Conservation (phyloP, 176 grass and related monocot species). For the Urochloa ruziziensis region DNA sequence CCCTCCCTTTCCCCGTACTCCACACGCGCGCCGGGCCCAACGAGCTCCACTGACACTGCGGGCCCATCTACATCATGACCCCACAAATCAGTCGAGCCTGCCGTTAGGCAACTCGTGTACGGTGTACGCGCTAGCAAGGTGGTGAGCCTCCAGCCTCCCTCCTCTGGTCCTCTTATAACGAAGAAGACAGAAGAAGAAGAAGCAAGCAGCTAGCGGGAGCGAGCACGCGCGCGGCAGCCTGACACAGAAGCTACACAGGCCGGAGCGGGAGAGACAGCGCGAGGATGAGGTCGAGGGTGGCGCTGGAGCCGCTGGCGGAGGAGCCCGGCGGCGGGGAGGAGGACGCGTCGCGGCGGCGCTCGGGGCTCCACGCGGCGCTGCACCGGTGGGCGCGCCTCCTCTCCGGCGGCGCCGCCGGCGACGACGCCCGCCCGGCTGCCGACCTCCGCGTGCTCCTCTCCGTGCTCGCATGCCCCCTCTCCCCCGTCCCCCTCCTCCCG, state of each 20-base stretch:
- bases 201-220: constrained; percentile 1
- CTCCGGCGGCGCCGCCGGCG: constrained; percentile 44
- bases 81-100: not conserved
- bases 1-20: constrained; percentile 33
- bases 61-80: rapidly evolving
- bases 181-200: too few species aligned
- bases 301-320: constrained; percentile 88
- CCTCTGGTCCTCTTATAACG: constrained; percentile 21
- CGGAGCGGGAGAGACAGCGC: not conserved
- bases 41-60: rapidly evolving
- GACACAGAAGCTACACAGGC: constrained; percentile 17
- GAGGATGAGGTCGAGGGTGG: constrained; percentile 53
- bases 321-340: constrained; percentile 75
- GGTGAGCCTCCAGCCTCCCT: too few species aligned
- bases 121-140: not conserved
- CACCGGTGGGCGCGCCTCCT: constrained; percentile 51
- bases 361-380: constrained; percentile 40
- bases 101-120: not conserved
- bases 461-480: constrained; percentile 94
- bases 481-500: constrained; percentile 73
- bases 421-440: constrained; percentile 26
- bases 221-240: constrained; percentile 14
- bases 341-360: constrained; percentile 26
- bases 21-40: not conserved
- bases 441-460: constrained; percentile 89